A percentile compares a stretch with the other conserved stretches of the same genome.
phyloP scores from a whole-genome alignment of 148 eudicot species.

The Rhododendron griersonianum region DNA sequence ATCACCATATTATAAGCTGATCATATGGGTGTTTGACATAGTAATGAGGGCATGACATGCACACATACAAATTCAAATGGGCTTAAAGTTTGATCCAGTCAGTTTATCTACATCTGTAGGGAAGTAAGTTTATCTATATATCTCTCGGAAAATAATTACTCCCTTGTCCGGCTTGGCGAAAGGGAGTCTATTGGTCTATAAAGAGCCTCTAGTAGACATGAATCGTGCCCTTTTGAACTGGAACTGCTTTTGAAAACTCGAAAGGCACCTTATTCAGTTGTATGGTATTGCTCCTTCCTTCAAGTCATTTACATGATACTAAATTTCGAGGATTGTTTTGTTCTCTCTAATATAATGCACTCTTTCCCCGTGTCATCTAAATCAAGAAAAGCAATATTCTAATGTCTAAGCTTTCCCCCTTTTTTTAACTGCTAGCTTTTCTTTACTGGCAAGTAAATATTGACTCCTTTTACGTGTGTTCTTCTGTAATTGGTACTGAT shows the following conservation, averaged over 20 bases:
- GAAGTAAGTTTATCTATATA: background rate
- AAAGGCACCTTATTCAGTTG: background rate
- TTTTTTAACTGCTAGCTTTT: background rate
- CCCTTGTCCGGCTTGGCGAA: conserved; percentile 4
- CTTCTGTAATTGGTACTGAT: background rate
- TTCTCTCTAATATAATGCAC: background rate
- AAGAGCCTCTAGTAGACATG: background rate
- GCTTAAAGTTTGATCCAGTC: background rate
- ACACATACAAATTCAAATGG: background rate
- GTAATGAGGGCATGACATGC: background rate
- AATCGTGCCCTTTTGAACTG: background rate
- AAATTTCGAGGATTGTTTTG: background rate
- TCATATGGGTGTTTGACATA: background rate
- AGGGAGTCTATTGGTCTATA: background rate
- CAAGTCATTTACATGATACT: background rate
- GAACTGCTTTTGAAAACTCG: background rate
- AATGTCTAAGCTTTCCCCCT: no score
- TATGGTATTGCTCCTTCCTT: background rate
- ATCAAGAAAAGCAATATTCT: background rate
- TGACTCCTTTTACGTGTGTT: background rate
- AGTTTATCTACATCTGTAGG: background rate
- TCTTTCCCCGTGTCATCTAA: background rate
- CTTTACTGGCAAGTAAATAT: background rate
- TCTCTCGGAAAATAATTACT: background rate
- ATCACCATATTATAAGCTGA: background rate